phyloP scores from a whole-genome alignment of 768 basidiomycete genomes.

The Termitomyces sp. region DNA sequence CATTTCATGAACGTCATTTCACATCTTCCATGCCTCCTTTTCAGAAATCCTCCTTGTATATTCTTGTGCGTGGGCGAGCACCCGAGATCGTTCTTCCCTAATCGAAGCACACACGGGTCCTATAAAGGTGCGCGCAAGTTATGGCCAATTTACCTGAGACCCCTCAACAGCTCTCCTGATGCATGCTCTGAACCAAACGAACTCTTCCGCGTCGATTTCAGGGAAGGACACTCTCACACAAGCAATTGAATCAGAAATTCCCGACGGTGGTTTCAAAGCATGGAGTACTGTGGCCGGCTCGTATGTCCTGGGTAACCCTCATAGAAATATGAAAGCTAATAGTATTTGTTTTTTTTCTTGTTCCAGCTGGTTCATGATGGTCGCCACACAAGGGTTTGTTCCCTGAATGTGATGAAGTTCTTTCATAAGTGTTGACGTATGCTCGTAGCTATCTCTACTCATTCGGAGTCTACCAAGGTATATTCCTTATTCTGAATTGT shows the following conservation, averaged over 20 bases:
- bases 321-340: neutral
- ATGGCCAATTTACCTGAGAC: too few species aligned
- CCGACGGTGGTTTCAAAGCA: neutral
- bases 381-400: constrained; percentile 8
- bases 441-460: constrained; percentile 9
- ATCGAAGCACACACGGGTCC: too few species aligned
- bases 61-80: too few species aligned
- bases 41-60: too few species aligned
- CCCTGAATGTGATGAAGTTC: too few species aligned
- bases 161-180: neutral
- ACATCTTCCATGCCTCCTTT: too few species aligned
- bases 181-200: neutral
- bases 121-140: too few species aligned
- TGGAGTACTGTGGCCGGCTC: constrained; percentile 1
- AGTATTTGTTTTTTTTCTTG: too few species aligned
- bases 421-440: neutral
- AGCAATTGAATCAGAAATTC: neutral
- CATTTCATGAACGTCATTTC: too few species aligned
- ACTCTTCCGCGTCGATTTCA: neutral
- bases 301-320: neutral
- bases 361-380: neutral
- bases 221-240: neutral
- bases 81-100: too few species aligned
- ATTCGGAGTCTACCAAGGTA: constrained; percentile 15
- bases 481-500: neutral